A percentile compares a stretch with the other conserved stretches of the same genome.
These are phyloP conservation scores for Drechslera avenae DNA, from an alignment of 2,329 filamentous ascomycete genomes.

Conservation along the genomic window DNA sequence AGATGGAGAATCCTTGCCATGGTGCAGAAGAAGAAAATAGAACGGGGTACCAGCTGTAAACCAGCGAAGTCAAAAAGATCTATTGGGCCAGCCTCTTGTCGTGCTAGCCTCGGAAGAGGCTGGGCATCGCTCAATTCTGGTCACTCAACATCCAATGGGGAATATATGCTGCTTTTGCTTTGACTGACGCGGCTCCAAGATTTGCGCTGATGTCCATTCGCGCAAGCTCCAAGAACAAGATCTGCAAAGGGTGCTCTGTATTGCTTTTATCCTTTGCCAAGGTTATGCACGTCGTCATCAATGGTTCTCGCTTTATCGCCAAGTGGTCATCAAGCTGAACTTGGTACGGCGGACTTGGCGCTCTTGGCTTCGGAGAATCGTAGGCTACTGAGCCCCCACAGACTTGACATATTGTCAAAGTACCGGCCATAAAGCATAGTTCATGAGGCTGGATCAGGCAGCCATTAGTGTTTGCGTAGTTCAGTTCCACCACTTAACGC, in stretches of 20 bases:
- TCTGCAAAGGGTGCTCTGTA: slow-evolving; percentile 3
- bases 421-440: background rate
- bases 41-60: background rate
- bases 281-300: slow-evolving; percentile 3
- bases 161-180: slow-evolving; percentile 1
- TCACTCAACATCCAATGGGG: background rate
- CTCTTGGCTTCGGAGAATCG: background rate
- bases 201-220: background rate
- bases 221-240: background rate
- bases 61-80: background rate
- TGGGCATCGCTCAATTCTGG: background rate
- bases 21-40: background rate
- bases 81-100: background rate
- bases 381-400: background rate
- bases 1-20: background rate
- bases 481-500: background rate
- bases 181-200: slow-evolving; percentile 2
- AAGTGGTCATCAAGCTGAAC: background rate
- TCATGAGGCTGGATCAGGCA: background rate
- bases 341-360: slow-evolving; percentile 6
- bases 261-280: background rate
- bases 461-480: background rate
- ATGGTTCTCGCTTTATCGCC: slow-evolving; percentile 3
- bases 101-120: background rate
- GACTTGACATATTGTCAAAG: background rate